Base-by-base conservation (phyloP, 192 early-diverging fungal species). In the Backusella mclennaniae region DNA sequence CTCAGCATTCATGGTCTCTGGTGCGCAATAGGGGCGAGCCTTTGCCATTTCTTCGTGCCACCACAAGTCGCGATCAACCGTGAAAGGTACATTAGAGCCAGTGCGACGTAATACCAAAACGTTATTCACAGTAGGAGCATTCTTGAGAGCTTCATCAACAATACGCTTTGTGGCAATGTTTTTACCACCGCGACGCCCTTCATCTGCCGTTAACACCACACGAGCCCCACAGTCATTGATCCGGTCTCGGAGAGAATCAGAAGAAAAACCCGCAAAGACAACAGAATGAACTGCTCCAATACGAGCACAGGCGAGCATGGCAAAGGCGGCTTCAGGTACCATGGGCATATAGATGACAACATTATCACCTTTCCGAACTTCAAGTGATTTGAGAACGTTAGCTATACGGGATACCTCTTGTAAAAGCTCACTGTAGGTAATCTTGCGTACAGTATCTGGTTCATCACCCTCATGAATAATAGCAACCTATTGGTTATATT, bases 321-420 rank as follows among this genome's bases (percentile, higher is more conserved):
- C 90, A 44, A 95, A 87, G 9, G 91, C 90, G 33, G 97, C 96
- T 84, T 97, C 96, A 53, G 97, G 97, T 35, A 96, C 89, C 95
- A 97, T 97, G 53, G 96, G 97, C 94, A 98, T 95, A 85, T 98
- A 98, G 82, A 98, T 96, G 53, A 93, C 95, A 35, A 98, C 96
- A 15, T 90, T 93, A 83, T 98, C 95, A 66, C 97, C 97, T 88
- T 97, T 97, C 68, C 88, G 85, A 71, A 98, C 86, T 11, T 95
- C 95, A 59, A 90, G 90, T 77, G 91, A 89, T 79, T 88, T 90
- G 46, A 99, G 85, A 1, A 92, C 91, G 77, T 96, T 96, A 71
- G 96, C 96, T 56, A 98, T 78, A 38, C 90, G 87, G 81, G 88
- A 93, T 59, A 98, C 95, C 73, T 96, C 85, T 53, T 84, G 86